Evolutionary conservation across 768 basidiomycete genomes (phyloP), one percentile per base, ranked within the genome.

Genomic region (Amanita brunnescens): DNA sequence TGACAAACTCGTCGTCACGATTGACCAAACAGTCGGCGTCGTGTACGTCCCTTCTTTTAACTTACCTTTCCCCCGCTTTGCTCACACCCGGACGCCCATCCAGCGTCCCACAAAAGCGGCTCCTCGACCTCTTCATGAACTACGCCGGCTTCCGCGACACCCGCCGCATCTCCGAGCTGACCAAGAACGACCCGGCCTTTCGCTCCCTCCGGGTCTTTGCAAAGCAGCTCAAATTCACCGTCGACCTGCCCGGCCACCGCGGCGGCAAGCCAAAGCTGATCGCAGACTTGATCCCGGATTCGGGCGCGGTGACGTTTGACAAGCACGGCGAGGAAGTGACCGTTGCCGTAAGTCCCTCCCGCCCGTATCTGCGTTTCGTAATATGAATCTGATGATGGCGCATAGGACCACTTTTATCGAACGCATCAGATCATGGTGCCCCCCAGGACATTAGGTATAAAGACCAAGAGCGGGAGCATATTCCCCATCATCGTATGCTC

Each of bases 271-370:
- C 37, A 5, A 38, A 39, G 24, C 18, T 26, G 39, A 53, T 53
- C 3, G 14, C 16, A 8, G 52, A 46, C 18, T 23, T 53, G 5
- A 30, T 53, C 16, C 44, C 26, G 18, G 44, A 41, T 26, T 30
- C 30, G 2, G 52, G 52, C 2, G 34, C 20, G 3, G 14, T 39
- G 5, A 53, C 37, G 2, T 53, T 53, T 29, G 33, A 39, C 10
- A 53, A 53, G 20, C 26, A 40, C 16, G 45, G 45, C 2, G 52
- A 53, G 14, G 38, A 47, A n/a, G 21, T 46, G 16, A 24, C 37
- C 5, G 46, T 53, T 38, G 52, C 46, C 5, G 49, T 51, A 16
- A 40, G 49, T 50, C 2, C 20, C 23, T 6, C 21, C 7, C 12
- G 13, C 24, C 3, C 18, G 5, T 2, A 5, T 18, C 6, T 32